Evolutionary conservation across 2,329 filamentous ascomycete genomes (phyloP), one percentile per base, ranked within the genome.

Genomic region (Ilyonectria mors-panacis): DNA sequence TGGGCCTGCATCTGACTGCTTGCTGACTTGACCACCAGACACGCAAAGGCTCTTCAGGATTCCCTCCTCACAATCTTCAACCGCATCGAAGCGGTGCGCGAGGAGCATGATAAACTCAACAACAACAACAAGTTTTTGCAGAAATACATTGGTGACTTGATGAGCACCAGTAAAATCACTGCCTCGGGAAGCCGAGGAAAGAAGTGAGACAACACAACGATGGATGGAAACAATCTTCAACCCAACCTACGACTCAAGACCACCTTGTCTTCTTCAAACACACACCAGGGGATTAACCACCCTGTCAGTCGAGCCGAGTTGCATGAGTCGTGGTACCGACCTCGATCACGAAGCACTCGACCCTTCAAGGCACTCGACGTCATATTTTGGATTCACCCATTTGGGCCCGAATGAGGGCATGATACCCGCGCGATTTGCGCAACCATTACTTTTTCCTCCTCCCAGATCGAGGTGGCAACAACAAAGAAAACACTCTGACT

Each of bases 51-150:
- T 53, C 85, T 98, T 30, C 96, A 99, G 81, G 93, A 94, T 60
- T 97, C 94, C 30, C 89, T 99, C 37, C 87, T 97, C 68, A 93
- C 92, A 70, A 92, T 98, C 48, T 94, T 97, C 72, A 94, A 97
- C 81, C 93, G 94, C 58, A 97, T 98, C 79, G 96, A 99, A 78
- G 93, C 94, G 33, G 95, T 98, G 70, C 94, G 94, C 81, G 92
- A 93, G 74, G 95, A 98, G 78, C 95, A 99, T 78, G 94, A 98
- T 83, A 98, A 97, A 82, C 90, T 99, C 61, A 95, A 98, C 81
- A 96, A 89, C 80, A 95, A 98, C 81, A 99, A 99, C 86, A 95
- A 94, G 77, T 98, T 98, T 78, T 84, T 99, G 54, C 95, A 98
- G 81, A 97, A 97, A 81, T 98, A 98, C 80, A 98, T 98, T 76